Percentiles rank a stretch among this genome's conserved stretches.
Evolutionary conservation across 208 protist genomes (phyloP).

Genomic region (Angomonas desouzai): DNA sequence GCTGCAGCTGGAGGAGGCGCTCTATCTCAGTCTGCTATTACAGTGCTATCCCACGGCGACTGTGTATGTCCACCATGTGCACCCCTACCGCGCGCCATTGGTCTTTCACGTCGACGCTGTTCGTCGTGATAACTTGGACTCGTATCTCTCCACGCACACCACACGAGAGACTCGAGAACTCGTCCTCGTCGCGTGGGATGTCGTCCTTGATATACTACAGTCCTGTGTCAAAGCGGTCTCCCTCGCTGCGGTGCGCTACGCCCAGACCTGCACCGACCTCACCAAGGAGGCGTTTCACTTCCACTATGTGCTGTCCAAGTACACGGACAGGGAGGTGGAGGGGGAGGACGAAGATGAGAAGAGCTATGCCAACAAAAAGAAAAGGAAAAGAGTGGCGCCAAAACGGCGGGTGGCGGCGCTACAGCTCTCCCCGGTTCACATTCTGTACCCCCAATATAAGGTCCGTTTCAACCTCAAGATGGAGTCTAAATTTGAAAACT

Average conservation of each 20-base stretch:
- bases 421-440: neutral
- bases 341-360: neutral
- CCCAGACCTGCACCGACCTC: neutral
- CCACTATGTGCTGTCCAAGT: constrained; percentile 10
- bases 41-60: constrained; percentile 48
- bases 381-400: neutral
- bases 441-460: neutral
- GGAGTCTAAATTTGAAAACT: neutral
- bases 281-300: neutral
- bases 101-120: neutral
- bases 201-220: neutral
- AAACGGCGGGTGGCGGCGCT: neutral
- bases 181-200: neutral
- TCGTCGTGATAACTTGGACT: neutral
- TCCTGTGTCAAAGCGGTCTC: neutral
- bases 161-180: neutral
- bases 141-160: neutral
- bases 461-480: neutral
- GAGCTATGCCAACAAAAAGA: neutral
- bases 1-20: constrained; percentile 15
- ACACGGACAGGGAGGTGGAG: neutral
- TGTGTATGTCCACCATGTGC: constrained; percentile 51
- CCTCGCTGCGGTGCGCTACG: neutral
- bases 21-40: constrained; percentile 12
- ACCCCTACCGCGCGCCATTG: constrained; percentile 27